phyloP scores from a whole-genome alignment of 2,329 filamentous ascomycete species.

The Colletotrichum shisoi region DNA sequence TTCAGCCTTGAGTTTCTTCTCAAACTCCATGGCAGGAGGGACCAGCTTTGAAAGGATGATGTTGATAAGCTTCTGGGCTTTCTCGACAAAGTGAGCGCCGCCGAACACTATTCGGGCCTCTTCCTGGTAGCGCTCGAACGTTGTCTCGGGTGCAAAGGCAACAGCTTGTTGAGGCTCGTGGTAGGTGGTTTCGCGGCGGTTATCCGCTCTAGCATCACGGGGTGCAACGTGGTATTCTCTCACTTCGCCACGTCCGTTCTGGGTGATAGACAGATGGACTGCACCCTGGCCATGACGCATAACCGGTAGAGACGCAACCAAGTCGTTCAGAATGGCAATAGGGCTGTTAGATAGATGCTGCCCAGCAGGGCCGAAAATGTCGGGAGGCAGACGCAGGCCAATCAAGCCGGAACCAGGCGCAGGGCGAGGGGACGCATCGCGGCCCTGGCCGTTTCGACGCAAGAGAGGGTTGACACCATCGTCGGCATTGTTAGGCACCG shows the following conservation, averaged over 20 bases:
- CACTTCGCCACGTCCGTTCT: slow-evolving; percentile 58
- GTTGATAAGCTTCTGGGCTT: slow-evolving; percentile 71
- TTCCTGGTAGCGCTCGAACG: slow-evolving; percentile 82
- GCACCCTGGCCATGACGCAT: slow-evolving; percentile 59
- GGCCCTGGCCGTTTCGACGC: slow-evolving; percentile 63
- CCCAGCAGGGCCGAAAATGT: slow-evolving; percentile 52
- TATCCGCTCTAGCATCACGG: slow-evolving; percentile 57
- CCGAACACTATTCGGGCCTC: slow-evolving; percentile 90
- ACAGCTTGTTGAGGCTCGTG: slow-evolving; percentile 77
- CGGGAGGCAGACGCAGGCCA: slow-evolving; percentile 59
- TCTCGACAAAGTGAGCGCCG: slow-evolving; percentile 67
- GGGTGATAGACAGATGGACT: slow-evolving; percentile 68
- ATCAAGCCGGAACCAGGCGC: slow-evolving; percentile 61
- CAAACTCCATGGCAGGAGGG: slow-evolving; percentile 82
- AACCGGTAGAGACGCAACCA: slow-evolving; percentile 63
- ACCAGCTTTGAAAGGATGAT: slow-evolving; percentile 77
- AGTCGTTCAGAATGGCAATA: slow-evolving; percentile 63
- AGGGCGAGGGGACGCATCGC: slow-evolving; percentile 59
- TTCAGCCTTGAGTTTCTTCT: slow-evolving; percentile 72
- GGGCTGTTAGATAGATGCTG: slow-evolving; percentile 57
- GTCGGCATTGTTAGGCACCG: slow-evolving; percentile 67
- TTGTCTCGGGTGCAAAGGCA: slow-evolving; percentile 75
- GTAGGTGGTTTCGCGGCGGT: slow-evolving; percentile 56
- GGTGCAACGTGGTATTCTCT: slow-evolving; percentile 59
- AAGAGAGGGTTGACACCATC: slow-evolving; percentile 89